Evolutionary conservation across 2,329 filamentous ascomycete species (phyloP), one percentile per base, ranked within the genome.

Genomic region (Tothia fuscella): DNA sequence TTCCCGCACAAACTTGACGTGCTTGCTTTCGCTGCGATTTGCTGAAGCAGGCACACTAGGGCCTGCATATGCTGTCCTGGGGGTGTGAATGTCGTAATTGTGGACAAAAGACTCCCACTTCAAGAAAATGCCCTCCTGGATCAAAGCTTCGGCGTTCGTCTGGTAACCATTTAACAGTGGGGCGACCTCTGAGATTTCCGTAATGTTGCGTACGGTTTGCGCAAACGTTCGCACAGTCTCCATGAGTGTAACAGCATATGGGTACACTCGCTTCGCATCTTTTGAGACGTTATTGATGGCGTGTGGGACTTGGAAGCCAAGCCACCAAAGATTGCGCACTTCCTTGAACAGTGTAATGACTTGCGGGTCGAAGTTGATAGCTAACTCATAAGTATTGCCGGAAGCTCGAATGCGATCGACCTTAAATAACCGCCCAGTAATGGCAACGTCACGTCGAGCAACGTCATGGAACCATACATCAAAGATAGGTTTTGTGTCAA

Each of bases 341-440:
- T 99, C 91, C 57, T 99, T 99, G 72, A 98, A 99, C 7, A 99
- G 68, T 0, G 89, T 88, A 56, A 98, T 98, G 43, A 96, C 85
- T 57, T 98, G 91, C 10, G 84, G 80, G 56, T 99, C 89, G 53
- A 99, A 99, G 62, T 96, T 98, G 58, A 99, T 88, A 10, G 75
- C 76, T 20, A 99, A 71, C 60, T 96, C 89, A 24, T 96, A 67
- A 12, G 79, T 76, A 54, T 94, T 91, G 45, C 89, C 89, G 12
- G 85, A 82, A n/a, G 89, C 84, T 50, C 91, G 78, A 50, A 94
- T 87, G 50, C 83, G 83, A 49, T 72, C 76, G 53, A 99, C 88
- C 45, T 83, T 82, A 61, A 99, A 98, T 1, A 99, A 73, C 7
- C 88, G 81, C 13, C 91, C 91, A 37, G 86, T 80, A 43, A 98